Percentiles rank a stretch among this genome's conserved stretches.
Conservation (phyloP, 192 early-diverging fungal genomes). For the Backusella tarrabulga region DNA sequence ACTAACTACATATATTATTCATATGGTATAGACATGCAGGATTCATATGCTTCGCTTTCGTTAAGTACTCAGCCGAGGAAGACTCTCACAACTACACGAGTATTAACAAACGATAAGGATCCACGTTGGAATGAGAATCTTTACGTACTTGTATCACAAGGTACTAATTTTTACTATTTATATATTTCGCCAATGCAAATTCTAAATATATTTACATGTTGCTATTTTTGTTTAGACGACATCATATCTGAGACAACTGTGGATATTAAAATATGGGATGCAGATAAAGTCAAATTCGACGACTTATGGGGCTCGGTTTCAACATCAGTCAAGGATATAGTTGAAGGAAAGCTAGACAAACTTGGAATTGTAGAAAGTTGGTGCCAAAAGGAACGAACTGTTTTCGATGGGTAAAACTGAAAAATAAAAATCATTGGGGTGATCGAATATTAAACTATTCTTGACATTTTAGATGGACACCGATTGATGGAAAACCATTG, state of each 20-base stretch:
- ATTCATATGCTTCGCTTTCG: conserved; percentile 28
- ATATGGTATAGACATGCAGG: conserved; percentile 16
- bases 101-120: conserved; percentile 28
- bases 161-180: neutral
- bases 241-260: conserved; percentile 24
- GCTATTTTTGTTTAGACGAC: conserved; percentile 10
- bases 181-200: neutral
- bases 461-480: conserved; percentile 18
- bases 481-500: conserved; percentile 26
- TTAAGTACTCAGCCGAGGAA: conserved; percentile 20
- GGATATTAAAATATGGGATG: conserved; percentile 35
- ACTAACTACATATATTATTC: neutral
- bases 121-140: conserved; percentile 31
- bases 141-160: conserved; percentile 22
- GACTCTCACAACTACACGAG: conserved; percentile 19
- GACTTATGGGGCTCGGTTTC: conserved; percentile 27
- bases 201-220: neutral
- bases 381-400: conserved; percentile 14
- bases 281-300: conserved; percentile 30
- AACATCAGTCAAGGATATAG: conserved; percentile 24
- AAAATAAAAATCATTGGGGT: neutral
- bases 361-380: conserved; percentile 23
- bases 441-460: neutral
- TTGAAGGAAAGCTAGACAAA: conserved; percentile 18
- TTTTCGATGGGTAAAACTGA: conserved; percentile 24